Evolutionary conservation across 768 basidiomycete genomes (phyloP), one percentile per base, ranked within the genome.

Genomic region (Calocybe gangraenosa): DNA sequence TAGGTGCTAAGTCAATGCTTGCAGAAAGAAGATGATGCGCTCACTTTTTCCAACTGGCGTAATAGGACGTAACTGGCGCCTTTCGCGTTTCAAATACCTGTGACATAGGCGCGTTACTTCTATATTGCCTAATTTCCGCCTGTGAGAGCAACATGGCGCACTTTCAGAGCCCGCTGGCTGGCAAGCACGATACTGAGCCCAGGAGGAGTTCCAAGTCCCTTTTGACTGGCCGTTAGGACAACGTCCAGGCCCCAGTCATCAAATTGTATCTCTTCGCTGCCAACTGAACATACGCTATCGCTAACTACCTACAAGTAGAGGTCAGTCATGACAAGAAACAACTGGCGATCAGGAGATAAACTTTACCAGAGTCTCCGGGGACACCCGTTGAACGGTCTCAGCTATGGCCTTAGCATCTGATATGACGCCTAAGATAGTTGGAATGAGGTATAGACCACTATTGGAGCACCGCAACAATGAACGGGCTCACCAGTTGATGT

Each of bases 241-340:
- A 93, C 81, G 54, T 99, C 96, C 42, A 98, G 73, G 19, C 76
- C 82, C 96, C 96, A 98, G 2, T 78, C 84, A 55, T 98, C 96
- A 73, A 96, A 87, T 36, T 74, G 80, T 56, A 99, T 93, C 62
- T 97, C 92, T 63, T 98, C 96, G 55, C 86, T 90, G 4, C 90
- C 96, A 13, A 97, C 92, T 1, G 92, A 86, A 67, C 96, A 99
- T 20, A 99, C 96, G n/a, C 81, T 91, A 59, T 99, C 96, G 47
- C 92, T 72, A 7, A 88, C 71, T 34, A 92, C 71, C 84, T 87
- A 46, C 18, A 7, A 48, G 33, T 15, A n/a, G n/a, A n/a, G 10
- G n/a, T 28, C 25, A 46, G 22, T 14, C n/a, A 20, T 22, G 31
- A 52, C 32, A 52, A 44, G 18, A 5, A 44, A 21, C 14, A 20